phyloP scores from a whole-genome alignment of 164 flowering plant species.

The Protea cynaroides region DNA sequence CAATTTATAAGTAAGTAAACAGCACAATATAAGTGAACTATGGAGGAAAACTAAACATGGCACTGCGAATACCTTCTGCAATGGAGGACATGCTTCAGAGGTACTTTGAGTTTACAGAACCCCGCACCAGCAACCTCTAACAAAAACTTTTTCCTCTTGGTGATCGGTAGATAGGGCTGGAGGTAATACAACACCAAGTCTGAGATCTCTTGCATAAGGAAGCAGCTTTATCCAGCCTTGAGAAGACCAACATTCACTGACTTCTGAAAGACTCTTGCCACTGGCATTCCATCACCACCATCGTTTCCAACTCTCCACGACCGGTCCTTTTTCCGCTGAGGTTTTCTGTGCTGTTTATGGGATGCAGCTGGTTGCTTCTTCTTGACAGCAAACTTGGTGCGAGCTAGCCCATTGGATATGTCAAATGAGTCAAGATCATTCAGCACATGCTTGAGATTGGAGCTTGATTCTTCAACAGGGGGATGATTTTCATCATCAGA shows the following conservation, averaged over 20 bases:
- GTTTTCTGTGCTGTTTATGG: constrained; percentile 79
- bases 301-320: constrained; percentile 76
- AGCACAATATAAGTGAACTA: too few species aligned
- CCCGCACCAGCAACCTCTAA: too few species aligned
- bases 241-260: constrained; percentile 47
- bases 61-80: too few species aligned
- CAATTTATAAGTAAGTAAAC: too few species aligned
- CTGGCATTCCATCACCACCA: constrained; percentile 79
- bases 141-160: too few species aligned
- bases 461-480: constrained; percentile 15
- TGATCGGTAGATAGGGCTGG: too few species aligned
- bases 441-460: constrained; percentile 38
- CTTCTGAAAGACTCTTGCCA: constrained; percentile 59
- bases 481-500: constrained; percentile 30
- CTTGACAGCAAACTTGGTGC: constrained; percentile 32
- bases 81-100: too few species aligned
- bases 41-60: too few species aligned
- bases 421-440: constrained; percentile 74
- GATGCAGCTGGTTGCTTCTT: constrained; percentile 31
- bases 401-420: constrained; percentile 45
- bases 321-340: constrained; percentile 77
- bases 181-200: too few species aligned
- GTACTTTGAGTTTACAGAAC: too few species aligned
- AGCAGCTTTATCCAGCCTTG: constrained; percentile 6
- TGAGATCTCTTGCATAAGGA: neutral